These are phyloP conservation scores for Flaveria linearis DNA, from an alignment of 129 eudicot genomes.

Conservation along the genomic window DNA sequence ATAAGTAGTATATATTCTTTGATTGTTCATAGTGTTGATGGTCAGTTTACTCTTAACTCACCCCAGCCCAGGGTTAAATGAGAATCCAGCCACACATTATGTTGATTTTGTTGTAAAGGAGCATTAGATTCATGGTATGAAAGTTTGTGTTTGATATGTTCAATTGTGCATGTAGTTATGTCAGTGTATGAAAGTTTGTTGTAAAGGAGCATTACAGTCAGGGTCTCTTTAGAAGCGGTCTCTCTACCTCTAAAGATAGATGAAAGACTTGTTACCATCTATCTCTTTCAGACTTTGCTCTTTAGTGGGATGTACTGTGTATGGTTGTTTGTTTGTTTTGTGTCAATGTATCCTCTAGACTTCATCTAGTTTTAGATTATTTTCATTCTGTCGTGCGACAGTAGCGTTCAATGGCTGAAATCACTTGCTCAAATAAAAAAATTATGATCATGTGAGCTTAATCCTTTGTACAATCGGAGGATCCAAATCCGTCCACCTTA, in stretches of 20 bases:
- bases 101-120: conserved; percentile 29
- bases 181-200: too few relatives aligned
- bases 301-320: too few relatives aligned
- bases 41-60: conserved; percentile 18
- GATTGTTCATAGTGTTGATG: conserved; percentile 27
- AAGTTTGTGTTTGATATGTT: conserved; percentile 25
- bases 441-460: background rate
- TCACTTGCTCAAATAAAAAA: background rate
- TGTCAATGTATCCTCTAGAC: too few relatives aligned
- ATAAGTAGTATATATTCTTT: conserved; percentile 38
- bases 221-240: too few relatives aligned
- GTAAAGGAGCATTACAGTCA: too few relatives aligned
- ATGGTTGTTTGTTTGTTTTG: background rate
- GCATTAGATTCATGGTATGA: conserved; percentile 32
- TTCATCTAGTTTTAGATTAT: too few relatives aligned
- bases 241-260: too few relatives aligned
- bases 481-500: background rate
- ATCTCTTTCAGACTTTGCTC: too few relatives aligned
- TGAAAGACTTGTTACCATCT: too few relatives aligned
- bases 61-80: background rate
- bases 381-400: background rate
- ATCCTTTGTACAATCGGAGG: conserved; percentile 5
- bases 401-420: background rate
- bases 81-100: conserved; percentile 20
- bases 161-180: background rate